A percentile compares a stretch with the other conserved stretches of the same genome.
These are phyloP conservation scores for Cucurbitaria berberidis DNA, from an alignment of 2,329 filamentous ascomycete genomes.

Conservation along the genomic window DNA sequence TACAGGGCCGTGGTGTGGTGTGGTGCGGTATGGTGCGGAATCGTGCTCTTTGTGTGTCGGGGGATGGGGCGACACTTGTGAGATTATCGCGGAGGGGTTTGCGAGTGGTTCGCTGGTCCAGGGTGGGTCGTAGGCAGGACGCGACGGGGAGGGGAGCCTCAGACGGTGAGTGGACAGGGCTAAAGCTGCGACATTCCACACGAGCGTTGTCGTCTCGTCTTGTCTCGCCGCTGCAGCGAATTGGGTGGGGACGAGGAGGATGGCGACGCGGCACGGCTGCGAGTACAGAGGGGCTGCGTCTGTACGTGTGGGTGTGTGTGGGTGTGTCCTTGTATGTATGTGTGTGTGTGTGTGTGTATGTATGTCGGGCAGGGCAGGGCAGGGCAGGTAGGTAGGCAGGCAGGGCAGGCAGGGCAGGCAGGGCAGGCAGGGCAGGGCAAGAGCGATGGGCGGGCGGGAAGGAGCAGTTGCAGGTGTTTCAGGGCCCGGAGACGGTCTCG, in stretches of 20 bases:
- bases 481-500: slow-evolving; percentile 15
- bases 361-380: slow-evolving; percentile 16
- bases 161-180: slow-evolving; percentile 25
- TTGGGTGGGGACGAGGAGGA: neutral
- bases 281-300: neutral
- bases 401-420: too few relatives aligned
- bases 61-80: slow-evolving; percentile 5
- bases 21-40: too few relatives aligned
- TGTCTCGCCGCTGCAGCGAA: slow-evolving; percentile 13
- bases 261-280: neutral
- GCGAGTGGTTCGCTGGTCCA: slow-evolving; percentile 4
- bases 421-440: too few relatives aligned
- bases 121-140: slow-evolving; percentile 10
- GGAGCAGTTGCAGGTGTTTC: slow-evolving; percentile 30
- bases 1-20: slow-evolving; percentile 1
- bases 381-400: too few relatives aligned
- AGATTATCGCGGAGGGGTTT: slow-evolving; percentile 5
- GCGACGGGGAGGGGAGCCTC: slow-evolving; percentile 26
- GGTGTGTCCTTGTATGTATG: too few relatives aligned
- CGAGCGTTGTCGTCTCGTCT: slow-evolving; percentile 12
- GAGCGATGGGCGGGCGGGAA: slow-evolving; percentile 26
- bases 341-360: too few relatives aligned
- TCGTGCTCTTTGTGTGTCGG: slow-evolving; percentile 4
- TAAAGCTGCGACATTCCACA: slow-evolving; percentile 39
- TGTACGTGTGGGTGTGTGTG: too few relatives aligned